Base-by-base conservation (phyloP, 176 grass and related monocot genomes). In the Pharus latifolius region DNA sequence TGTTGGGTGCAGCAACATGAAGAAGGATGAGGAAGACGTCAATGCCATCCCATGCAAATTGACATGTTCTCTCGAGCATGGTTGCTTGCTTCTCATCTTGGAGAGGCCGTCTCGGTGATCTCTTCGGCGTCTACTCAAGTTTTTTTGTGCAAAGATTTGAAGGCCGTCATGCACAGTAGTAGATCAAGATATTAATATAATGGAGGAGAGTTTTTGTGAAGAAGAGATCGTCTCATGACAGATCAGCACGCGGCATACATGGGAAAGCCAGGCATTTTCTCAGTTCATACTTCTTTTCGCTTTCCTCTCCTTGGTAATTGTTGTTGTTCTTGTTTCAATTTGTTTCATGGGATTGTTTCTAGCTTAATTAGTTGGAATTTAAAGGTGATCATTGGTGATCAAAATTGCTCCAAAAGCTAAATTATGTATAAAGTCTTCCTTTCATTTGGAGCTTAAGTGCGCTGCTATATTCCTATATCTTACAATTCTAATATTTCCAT, bases 211-310 rank as follows among this genome's bases (percentile, higher is more conserved):
- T 71, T 80, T 56, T 60, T 74, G 69, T 32, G 82, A 68, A 59
- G 82, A 74, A 79, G 42, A 18, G 46, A 56, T 47, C 49, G 33
- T 65, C 38, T 25, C 69, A 34, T 23, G 69, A 19, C 16, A 2
- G n/a, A n/a, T 20, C 19, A 40, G 51, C 41, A 56, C 45, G 74
- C 79, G 85, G 85, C 76, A 75, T 88, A 75, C 80, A 72, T 28
- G 54, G 85, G 73, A 83, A 88, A 83, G 85, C 80, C 85, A 83
- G 85, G 85, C 85, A 88, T 73, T 88, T 78, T 75, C 69, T 88
- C 60, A 64, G 34, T 88, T 83, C 79, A 40, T 41, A 48, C 14
- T 70, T 38, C 37, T 75, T 75, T 75, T 75, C 48, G 47, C 76
- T 85, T 80, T 75, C 70, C 48, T 56, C 64, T 80, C 61, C 43